Percentiles rank a stretch among this genome's conserved stretches.
Conservation (phyloP, 805 yeast genomes). For the Lipomyces anomalus region DNA sequence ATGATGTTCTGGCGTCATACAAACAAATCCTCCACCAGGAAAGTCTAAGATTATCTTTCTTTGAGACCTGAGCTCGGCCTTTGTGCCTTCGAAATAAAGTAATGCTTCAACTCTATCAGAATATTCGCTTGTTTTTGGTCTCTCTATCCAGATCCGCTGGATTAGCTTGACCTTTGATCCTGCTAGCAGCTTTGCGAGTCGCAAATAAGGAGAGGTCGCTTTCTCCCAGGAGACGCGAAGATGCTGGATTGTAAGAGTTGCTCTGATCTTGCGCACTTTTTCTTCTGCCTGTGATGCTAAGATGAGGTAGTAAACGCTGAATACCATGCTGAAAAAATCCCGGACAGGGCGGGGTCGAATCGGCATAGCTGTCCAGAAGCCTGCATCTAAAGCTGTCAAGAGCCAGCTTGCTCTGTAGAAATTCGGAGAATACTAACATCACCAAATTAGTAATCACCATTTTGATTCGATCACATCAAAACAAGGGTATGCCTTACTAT, state of each 20-base stretch:
- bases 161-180: conserved; percentile 23
- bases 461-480: too few relatives aligned
- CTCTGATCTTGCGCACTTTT: conserved; percentile 28
- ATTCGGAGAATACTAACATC: conserved; percentile 23
- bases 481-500: too few relatives aligned
- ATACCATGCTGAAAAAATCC: conserved; percentile 26
- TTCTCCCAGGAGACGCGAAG: conserved; percentile 32
- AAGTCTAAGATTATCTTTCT: conserved; percentile 23
- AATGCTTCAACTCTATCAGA: conserved; percentile 19
- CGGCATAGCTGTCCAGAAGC: conserved; percentile 33
- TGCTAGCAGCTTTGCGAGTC: conserved; percentile 11
- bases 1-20: conserved; percentile 28
- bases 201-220: conserved; percentile 26
- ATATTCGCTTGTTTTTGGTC: conserved; percentile 27
- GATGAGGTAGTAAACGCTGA: conserved; percentile 27
- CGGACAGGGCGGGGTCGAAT: conserved; percentile 23
- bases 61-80: conserved; percentile 21
- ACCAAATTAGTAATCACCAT: too few relatives aligned
- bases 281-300: conserved; percentile 32
- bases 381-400: conserved; percentile 31
- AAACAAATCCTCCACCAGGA: conserved; percentile 32
- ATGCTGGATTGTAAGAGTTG: conserved; percentile 27
- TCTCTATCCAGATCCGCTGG: conserved; percentile 18
- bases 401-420: conserved; percentile 31
- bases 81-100: conserved; percentile 30